Percentiles rank a stretch among this genome's conserved stretches.
These are phyloP conservation scores for Apophysomyces trapeziformis DNA, from an alignment of 371 early-diverging fungal genomes.

Conservation along the genomic window DNA sequence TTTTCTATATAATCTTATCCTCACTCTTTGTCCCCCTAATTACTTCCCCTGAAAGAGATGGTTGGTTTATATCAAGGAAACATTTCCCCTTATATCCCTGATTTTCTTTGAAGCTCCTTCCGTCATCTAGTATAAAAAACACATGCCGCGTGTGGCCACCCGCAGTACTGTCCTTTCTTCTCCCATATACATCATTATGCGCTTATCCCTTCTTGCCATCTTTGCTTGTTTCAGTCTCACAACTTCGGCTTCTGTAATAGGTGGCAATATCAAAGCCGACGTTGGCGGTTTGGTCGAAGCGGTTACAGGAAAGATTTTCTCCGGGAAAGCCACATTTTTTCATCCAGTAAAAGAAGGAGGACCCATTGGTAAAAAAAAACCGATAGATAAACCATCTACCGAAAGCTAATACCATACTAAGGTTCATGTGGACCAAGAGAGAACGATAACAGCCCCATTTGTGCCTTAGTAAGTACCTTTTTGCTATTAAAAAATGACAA, in stretches of 20 bases:
- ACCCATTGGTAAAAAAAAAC: background rate
- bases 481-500: background rate
- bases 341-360: background rate
- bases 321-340: background rate
- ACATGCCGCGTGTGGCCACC: background rate
- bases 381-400: background rate
- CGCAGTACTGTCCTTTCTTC: background rate
- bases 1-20: background rate
- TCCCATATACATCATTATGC: background rate
- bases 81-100: slow-evolving; percentile 4
- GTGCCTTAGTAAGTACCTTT: slow-evolving; percentile 34
- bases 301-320: background rate
- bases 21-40: background rate
- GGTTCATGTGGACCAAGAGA: slow-evolving; percentile 40
- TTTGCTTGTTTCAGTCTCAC: background rate
- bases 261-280: background rate
- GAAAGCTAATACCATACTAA: background rate
- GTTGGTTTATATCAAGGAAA: too few species aligned
- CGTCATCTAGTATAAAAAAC: background rate
- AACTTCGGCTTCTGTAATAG: background rate
- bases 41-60: background rate
- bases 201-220: background rate
- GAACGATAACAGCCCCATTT: slow-evolving; percentile 35
- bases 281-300: background rate
- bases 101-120: background rate